These are phyloP conservation scores for Musa itinerans DNA, from an alignment of 176 grass and related monocot species.

Conservation along the genomic window DNA sequence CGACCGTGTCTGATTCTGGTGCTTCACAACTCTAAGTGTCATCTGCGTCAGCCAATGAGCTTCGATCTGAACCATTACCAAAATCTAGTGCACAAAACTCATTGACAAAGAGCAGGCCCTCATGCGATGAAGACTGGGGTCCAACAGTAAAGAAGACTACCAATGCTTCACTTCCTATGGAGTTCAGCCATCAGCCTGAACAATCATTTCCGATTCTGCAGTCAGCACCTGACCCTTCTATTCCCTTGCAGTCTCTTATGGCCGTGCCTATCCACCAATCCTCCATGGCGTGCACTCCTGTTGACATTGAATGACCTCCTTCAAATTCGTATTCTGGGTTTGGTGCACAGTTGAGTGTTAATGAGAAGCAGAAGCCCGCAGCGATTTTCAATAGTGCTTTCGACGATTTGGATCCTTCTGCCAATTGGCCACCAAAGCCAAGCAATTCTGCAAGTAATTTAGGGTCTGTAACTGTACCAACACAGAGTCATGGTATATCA, in stretches of 20 bases:
- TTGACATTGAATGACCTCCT: conserved; percentile 92
- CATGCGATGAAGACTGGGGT: conserved; percentile 98
- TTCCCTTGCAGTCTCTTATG: conserved; percentile 33
- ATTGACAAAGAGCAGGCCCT: conserved; percentile 30
- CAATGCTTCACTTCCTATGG: conserved; percentile 19
- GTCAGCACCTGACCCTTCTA: conserved; percentile 22
- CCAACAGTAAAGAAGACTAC: conserved; percentile 48
- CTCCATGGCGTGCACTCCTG: conserved; percentile 50
- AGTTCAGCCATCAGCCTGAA: conserved; percentile 31
- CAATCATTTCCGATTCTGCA: conserved; percentile 30
- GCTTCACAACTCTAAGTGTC: conserved; percentile 42
- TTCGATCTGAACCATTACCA: conserved; percentile 37
- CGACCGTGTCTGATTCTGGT: conserved; percentile 58
- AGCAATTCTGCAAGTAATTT: too few species aligned
- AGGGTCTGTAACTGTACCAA: too few species aligned
- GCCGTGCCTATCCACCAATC: conserved; percentile 33
- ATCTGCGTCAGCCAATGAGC: conserved; percentile 48
- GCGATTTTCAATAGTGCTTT: conserved; percentile 30
- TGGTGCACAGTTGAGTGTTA: conserved; percentile 26
- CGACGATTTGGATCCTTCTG: conserved; percentile 84
- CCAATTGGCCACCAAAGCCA: conserved; percentile 47
- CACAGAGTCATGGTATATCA: too few species aligned
- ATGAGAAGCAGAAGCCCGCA: conserved; percentile 33
- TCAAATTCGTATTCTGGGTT: conserved; percentile 34
- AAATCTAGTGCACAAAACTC: conserved; percentile 33